Conservation (phyloP, 106 monocot genomes). For the Dendrobium chrysotoxum region DNA sequence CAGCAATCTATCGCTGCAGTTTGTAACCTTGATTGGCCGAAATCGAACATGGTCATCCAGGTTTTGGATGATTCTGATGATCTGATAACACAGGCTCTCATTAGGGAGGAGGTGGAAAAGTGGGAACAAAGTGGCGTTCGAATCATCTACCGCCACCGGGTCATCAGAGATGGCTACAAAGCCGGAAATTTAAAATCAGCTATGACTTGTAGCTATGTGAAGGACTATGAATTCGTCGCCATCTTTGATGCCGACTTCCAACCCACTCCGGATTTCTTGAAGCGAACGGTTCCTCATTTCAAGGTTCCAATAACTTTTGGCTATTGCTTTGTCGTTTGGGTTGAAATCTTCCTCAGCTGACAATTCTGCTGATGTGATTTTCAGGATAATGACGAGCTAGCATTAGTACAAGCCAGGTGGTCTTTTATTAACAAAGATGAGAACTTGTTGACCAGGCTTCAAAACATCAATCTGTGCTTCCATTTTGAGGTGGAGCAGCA, state of each 20-base stretch:
- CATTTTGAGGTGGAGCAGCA: slow-evolving; percentile 99
- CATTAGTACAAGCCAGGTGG: slow-evolving; percentile 88
- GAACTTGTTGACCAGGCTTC: slow-evolving; percentile 89
- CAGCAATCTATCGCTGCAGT: slow-evolving; percentile 90
- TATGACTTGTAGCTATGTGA: slow-evolving; percentile 86
- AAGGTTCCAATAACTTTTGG: slow-evolving; percentile 29
- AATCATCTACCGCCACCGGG: slow-evolving; percentile 77
- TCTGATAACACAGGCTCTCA: slow-evolving; percentile 44
- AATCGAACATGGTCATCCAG: slow-evolving; percentile 62
- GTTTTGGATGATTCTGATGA: slow-evolving; percentile 94
- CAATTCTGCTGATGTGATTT: background rate
- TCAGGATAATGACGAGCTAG: slow-evolving; percentile 82
- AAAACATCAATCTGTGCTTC: slow-evolving; percentile 96
- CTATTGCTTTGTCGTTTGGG: too few relatives aligned
- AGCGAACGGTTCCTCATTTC: slow-evolving; percentile 82
- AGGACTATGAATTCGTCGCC: slow-evolving; percentile 90
- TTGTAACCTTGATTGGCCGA: slow-evolving; percentile 90
- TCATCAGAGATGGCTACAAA: slow-evolving; percentile 78
- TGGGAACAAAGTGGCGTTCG: slow-evolving; percentile 65
- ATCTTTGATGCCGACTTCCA: slow-evolving; percentile 98
- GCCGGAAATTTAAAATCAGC: slow-evolving; percentile 96
- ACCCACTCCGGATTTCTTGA: slow-evolving; percentile 73
- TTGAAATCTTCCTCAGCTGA: too few relatives aligned
- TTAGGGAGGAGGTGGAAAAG: slow-evolving; percentile 79
- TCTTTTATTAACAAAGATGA: slow-evolving; percentile 97